Base-by-base conservation (phyloP, 192 early-diverging fungal species). In the Umbelopsis isabellina region DNA sequence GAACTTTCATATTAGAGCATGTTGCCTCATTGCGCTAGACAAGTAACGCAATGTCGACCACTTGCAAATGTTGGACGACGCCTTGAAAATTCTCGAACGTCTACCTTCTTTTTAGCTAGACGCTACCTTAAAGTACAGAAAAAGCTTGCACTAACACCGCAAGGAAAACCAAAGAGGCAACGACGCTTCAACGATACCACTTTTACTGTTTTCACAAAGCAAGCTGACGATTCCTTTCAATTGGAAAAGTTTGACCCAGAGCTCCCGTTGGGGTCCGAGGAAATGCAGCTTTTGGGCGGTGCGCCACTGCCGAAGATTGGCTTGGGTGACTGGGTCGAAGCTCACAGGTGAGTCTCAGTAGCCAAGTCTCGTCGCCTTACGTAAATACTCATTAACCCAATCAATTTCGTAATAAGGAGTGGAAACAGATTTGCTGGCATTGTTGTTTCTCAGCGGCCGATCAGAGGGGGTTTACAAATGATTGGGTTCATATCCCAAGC, bases 351-450 rank as follows among this genome's bases (percentile, higher is more conserved):
- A 69, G 37, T 10, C 37, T 10, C 37, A 23, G 11, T 18, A 20
- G n/a, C 11, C 48, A 21, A 1, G 3, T 65, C 8, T 45, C 10
- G 21, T 13, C 4, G 11, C 16, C 8, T 66, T 23, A 13, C 35
- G 22, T 25, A 35, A 23, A 20, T 33, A 11, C 49, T 8, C 15
- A 50, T 33, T 3, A 18, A 46, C 23, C 22, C 10, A 33, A 30
- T 35, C 13, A 27, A 20, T 4, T 47, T 46, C 46, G 10, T 55
- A 27, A 66, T 27, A 30, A 69, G 68, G 4, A n/a, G 35, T 33
- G 69, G 69, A 52, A 58, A 46, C 1, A 67, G 68, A 41, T 80
- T 65, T n/a, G 67, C 74, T 46, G 79, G 79, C 13, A 67, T 80
- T 37, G 71, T 80, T 4, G 66, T 71, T 21, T 53, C 25, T 23